Conservation (phyloP, 1,284 basidiomycete species). For the Mixia osmundae region DNA sequence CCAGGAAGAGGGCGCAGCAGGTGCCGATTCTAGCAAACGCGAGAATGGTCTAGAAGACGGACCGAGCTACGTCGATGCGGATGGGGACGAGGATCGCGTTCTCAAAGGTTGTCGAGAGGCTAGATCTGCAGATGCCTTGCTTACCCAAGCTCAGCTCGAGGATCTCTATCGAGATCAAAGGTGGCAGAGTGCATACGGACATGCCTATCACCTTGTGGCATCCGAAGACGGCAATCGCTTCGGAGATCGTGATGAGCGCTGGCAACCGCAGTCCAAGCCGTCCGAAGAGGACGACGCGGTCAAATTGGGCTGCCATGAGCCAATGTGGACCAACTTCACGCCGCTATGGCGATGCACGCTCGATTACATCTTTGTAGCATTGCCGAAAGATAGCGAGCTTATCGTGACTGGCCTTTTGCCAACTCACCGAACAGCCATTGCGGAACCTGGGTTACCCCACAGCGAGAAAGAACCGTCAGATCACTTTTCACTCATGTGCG, state of each 20-base stretch:
- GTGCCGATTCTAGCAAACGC: constrained; percentile 24
- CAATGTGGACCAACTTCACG: constrained; percentile 9
- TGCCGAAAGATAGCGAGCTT: too few species aligned
- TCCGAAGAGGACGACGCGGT: too few species aligned
- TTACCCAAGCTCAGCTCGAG: constrained; percentile 37
- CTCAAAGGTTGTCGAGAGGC: constrained; percentile 54
- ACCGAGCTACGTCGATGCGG: constrained; percentile 11
- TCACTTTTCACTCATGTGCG: too few species aligned
- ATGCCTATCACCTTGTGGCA: not conserved
- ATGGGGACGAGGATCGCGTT: constrained; percentile 37
- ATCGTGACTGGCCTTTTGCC: too few species aligned
- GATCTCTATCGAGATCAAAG: constrained; percentile 26
- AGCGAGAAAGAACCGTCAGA: too few species aligned
- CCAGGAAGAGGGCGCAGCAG: too few species aligned
- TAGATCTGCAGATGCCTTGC: constrained; percentile 40
- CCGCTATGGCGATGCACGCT: constrained; percentile 17
- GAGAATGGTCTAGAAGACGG: constrained; percentile 17
- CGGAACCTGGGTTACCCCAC: too few species aligned
- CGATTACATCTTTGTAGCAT: constrained; percentile 13
- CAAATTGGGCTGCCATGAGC: constrained; percentile 8
- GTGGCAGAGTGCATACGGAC: constrained; percentile 5
- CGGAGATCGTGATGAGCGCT: constrained; percentile 3
- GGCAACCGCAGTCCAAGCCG: too few species aligned
- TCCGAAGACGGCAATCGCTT: constrained; percentile 1
- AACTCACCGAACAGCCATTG: too few species aligned